Evolutionary conservation across 2,329 filamentous ascomycete genomes (phyloP), one percentile per base, ranked within the genome.

Genomic region (Fusarium verticillioides): DNA sequence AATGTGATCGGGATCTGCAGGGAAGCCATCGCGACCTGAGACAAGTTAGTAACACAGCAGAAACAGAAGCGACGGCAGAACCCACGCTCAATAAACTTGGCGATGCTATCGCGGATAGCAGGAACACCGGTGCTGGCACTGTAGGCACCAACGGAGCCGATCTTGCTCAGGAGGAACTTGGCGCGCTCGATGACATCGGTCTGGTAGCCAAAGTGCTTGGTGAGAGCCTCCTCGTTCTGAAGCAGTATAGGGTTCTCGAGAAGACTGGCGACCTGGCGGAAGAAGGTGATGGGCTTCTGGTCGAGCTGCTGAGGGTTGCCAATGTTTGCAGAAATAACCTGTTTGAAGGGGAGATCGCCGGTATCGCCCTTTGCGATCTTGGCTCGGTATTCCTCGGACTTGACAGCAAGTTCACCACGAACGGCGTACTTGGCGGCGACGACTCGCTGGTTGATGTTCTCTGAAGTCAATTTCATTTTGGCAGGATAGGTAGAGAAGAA

Each of bases 231-330:
- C 82, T 94, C 91, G 78, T 97, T 92, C 80, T 97, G 89, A 68
- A 99, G 87, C 39, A 99, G 87, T 64, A 87, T 82, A 2, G 96
- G 96, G 86, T 98, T 95, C 87, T 99, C 96, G 66, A 98, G 84
- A 71, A 99, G 83, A 84, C 94, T 97, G 79, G 96, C 89, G 34
- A 99, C 96, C 85, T 99, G 96, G 77, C 96, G 92, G 90, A 99
- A 98, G 88, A 98, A 99, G 77, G 96, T 99, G 79, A 99, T 96
- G 79, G 96, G 96, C 88, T 98, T 97, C 88, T 99, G 96, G 85
- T 98, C 96, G 72, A 99, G 91, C 85, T 99, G 96, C 85, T 99
- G 96, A 8, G 96, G 96, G 87, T 99, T 99, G 81, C 96, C 96
- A 80, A 99, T 99, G 86, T 99, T 99, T 84, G 96, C 96, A 72